Evolutionary conservation across 1,139 yeast species (phyloP), one percentile per base, ranked within the genome.

Genomic region (Hansenula sp.): DNA sequence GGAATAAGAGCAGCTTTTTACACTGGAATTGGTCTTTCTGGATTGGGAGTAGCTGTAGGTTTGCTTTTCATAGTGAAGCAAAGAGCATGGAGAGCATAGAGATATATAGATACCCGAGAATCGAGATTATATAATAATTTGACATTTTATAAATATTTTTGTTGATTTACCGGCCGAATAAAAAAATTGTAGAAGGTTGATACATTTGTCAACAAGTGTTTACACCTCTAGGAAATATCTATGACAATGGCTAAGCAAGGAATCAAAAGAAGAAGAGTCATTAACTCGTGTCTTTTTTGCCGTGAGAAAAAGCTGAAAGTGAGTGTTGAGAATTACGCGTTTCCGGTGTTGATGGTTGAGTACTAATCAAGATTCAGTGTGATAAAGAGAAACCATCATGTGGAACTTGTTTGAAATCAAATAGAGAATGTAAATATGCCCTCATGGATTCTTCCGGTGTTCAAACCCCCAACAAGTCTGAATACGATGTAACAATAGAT

Each of bases 21-120:
- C 43, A 65, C 71, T 56, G 80, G 79, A 0, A 66, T 73, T 58
- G 83, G 82, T 0, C 53, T 75, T 17, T 70, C 74, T 5, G 78
- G 76, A 0, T 46, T 66, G 12, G 79, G 77, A n/a, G 61, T 63
- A 0, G 53, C 60, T 2, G 39, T 68, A 8, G 63, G 71, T 0
- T 25, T 51, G 2, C 16, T 42, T 5, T 62, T 57, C 32, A 41
- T 56, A 13, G 22, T 44, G 16, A 40, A 42, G n/a, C 50, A 50
- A 20, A 13, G 38, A 3, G 13, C 27, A 13, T 25, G n/a, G 19
- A 36, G 16, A 30, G 32, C 14, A 25, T 11, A 11, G 12, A 25
- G 10, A 22, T 22, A 22, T 8, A 22, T 22, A 22, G 24, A 8
- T 22, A 22, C n/a, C n/a, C n/a, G n/a, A n/a, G 24, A 21, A 21